Base-by-base conservation (phyloP, 257 asterid genomes). In the Capsicum chinense region DNA sequence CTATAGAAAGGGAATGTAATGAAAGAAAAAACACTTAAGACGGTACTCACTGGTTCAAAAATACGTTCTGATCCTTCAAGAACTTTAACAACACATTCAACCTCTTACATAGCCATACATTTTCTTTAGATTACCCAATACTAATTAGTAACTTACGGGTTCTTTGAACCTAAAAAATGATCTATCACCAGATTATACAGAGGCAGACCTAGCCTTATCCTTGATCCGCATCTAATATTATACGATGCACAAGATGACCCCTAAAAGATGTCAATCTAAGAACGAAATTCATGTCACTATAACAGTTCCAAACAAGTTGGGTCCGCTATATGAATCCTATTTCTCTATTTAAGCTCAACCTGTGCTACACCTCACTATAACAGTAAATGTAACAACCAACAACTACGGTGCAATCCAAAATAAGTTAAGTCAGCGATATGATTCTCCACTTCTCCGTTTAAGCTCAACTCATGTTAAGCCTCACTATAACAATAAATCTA, bases 21-120 rank as follows among this genome's bases (percentile, higher is more conserved):
- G 69, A 58, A 52, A n/a, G 64, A 39, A 2, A 52, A 69, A 35
- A 1, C 44, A 76, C 52, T 39, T 52, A 78, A 81, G 33, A 78
- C 3, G 42, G 67, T 83, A 83, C 94, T 91, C 87, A 95, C 98
- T 56, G 99, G 99, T 85, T 95, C 93, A 64, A 92, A 67, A 11
- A 92, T 85, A 73, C 99, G 98, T 85, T 86, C 83, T 26, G 88
- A 80, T 85, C 85, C 92, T 90, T 95, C 99, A 83, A 95, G 90
- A 85, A 84, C 88, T 89, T 91, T 82, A 82, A 95, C 98, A 4
- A 98, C 98, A 21, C 86, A 85, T 80, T 94, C 97, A 83, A 95
- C 94, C 80, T 94, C 99, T 98, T 95, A 94, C 89, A 70, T 26
- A 73, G 21, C 6, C 42, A 71, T 5, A 71, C n/a, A 86, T 57